Evolutionary conservation across 169 alveolate species (phyloP).

Genomic region (Cytauxzoon felis): DNA sequence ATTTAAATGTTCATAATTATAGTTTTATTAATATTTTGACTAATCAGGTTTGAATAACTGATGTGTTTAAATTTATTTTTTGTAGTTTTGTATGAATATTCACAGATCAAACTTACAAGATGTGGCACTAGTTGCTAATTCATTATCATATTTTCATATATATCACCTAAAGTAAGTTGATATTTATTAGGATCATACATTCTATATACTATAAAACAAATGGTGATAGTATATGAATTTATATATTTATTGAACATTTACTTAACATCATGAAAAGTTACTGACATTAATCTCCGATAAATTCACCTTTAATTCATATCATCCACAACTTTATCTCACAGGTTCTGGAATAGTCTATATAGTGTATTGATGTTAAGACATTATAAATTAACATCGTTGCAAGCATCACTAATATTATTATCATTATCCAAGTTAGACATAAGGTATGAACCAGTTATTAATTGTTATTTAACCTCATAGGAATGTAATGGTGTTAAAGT

Average conservation of each 20-base stretch:
- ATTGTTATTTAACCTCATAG: neutral
- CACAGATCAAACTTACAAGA: constrained; percentile 69
- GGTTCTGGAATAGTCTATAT: constrained; percentile 64
- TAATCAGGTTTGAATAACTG: constrained; percentile 58
- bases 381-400: constrained; percentile 50
- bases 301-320: no score
- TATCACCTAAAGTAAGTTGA: constrained; percentile 63
- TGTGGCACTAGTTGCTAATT: constrained; percentile 67
- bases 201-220: no score
- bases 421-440: constrained; percentile 71
- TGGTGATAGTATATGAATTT: no score
- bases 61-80: neutral
- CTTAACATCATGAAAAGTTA: no score
- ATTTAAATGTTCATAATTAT: constrained; percentile 64
- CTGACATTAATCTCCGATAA: no score
- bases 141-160: constrained; percentile 67
- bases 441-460: constrained; percentile 38
- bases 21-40: constrained; percentile 72
- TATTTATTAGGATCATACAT: no score
- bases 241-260: no score
- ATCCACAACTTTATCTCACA: constrained; percentile 36
- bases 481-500: constrained; percentile 57
- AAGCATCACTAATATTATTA: constrained; percentile 68
- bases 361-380: constrained; percentile 44
- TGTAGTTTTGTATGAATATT: constrained; percentile 36